Conservation (phyloP, 2,329 filamentous ascomycete genomes). For the Emergomyces pasteurianus region DNA sequence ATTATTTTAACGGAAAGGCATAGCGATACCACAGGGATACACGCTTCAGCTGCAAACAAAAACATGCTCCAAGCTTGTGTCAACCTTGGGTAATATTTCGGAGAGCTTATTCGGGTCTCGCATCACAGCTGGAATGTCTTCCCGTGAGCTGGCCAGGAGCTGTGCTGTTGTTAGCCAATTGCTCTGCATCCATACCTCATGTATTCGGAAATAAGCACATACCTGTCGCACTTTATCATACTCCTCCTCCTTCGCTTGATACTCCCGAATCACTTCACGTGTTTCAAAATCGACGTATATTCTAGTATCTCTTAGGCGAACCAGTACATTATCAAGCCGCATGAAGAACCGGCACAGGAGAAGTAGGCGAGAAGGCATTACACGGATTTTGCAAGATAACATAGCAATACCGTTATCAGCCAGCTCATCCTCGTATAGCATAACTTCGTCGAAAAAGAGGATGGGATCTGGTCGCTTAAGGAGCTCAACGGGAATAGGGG, state of each 20-base stretch:
- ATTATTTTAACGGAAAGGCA: not conserved
- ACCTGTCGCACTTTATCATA: constrained; percentile 68
- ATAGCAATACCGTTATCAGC: constrained; percentile 95
- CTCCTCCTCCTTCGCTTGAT: constrained; percentile 71
- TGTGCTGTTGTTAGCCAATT: constrained; percentile 15
- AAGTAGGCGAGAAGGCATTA: constrained; percentile 81
- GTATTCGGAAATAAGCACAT: constrained; percentile 20
- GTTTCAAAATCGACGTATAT: constrained; percentile 81
- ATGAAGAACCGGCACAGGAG: constrained; percentile 82
- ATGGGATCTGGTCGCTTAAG: constrained; percentile 86
- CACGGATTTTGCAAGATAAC: constrained; percentile 78
- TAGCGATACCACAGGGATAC: not conserved
- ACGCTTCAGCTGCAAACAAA: constrained; percentile 2
- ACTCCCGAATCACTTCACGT: constrained; percentile 73
- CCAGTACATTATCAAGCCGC: constrained; percentile 78
- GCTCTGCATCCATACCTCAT: not conserved
- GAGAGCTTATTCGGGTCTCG: constrained; percentile 68
- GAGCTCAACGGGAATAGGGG: constrained; percentile 68
- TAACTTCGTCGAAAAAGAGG: constrained; percentile 89
- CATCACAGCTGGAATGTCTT: constrained; percentile 65
- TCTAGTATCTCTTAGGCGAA: constrained; percentile 78
- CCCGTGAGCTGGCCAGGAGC: constrained; percentile 45
- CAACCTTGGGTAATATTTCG: constrained; percentile 57
- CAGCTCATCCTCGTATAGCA: constrained; percentile 93
- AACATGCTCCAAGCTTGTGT: constrained; percentile 48